phyloP scores from a whole-genome alignment of 2,329 filamentous ascomycete genomes.

The Claviceps humidiphila region DNA sequence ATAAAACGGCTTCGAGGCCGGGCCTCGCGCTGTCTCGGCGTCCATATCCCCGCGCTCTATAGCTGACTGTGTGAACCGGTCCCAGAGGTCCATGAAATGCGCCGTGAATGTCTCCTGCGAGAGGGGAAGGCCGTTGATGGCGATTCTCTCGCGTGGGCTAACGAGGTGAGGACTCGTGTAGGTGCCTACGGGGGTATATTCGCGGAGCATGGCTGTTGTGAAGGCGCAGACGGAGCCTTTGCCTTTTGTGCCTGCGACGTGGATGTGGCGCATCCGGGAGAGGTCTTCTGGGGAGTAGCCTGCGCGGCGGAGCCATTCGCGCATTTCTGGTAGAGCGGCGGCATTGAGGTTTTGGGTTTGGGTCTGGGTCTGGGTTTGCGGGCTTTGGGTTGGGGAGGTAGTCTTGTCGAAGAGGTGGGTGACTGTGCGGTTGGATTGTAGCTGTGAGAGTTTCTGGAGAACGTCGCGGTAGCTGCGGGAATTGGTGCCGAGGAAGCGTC shows the following conservation, averaged over 20 bases:
- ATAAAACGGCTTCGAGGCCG: conserved; percentile 68
- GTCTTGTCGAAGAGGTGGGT: conserved; percentile 32
- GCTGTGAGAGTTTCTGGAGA: conserved; percentile 57
- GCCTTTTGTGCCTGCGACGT: conserved; percentile 88
- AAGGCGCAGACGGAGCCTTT: conserved; percentile 85
- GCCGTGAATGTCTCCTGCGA: conserved; percentile 54
- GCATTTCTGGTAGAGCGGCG: conserved; percentile 68
- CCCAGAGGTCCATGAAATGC: conserved; percentile 81
- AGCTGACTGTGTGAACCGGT: conserved; percentile 34
- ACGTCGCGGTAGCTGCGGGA: conserved; percentile 47
- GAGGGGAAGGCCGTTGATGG: conserved; percentile 61
- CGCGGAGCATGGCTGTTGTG: conserved; percentile 61
- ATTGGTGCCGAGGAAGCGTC: conserved; percentile 3
- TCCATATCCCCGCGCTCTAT: conserved; percentile 15
- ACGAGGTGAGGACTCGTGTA: conserved; percentile 81
- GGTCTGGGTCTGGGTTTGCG: conserved; percentile 29
- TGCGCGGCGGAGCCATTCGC: conserved; percentile 60
- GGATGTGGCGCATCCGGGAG: conserved; percentile 42
- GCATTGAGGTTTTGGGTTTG: conserved; percentile 45
- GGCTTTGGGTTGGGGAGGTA: background rate
- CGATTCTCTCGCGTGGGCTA: conserved; percentile 72
- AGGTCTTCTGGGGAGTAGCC: conserved; percentile 49
- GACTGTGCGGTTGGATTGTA: conserved; percentile 68
- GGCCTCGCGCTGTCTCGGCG: conserved; percentile 34
- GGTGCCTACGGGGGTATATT: conserved; percentile 45